Evolutionary conservation across 106 monocot species (phyloP), one percentile per base, ranked within the genome.

Genomic region (Alisma plantagoaquatica): DNA sequence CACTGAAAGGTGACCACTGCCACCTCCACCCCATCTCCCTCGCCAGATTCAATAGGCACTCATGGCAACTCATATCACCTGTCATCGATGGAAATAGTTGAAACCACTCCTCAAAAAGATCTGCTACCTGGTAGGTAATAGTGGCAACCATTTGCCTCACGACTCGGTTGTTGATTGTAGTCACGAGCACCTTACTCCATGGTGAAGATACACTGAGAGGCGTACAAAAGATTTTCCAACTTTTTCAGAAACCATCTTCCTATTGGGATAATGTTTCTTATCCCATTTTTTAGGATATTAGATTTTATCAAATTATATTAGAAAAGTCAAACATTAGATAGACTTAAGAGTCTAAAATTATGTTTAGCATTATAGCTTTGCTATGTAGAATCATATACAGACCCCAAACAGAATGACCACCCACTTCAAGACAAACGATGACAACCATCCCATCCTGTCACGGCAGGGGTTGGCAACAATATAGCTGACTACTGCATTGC

Each of bases 141-240:
- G 1, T 49, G 43, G 15, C 58, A 31, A 7, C 23, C 22, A 22
- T 5, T 26, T 50, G 5, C 33, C 51, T 0, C 43, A 56, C 50
- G 4, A 78, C 68, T 8, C 16, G 19, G 16, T 33, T 17, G 10
- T 20, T 42, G 15, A 63, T 56, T 3, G 78, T 69, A 4, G 73
- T 78, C 12, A 73, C 35, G 1, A 73, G 17, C 21, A 78, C 30
- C 33, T 45, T 68, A 35, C 78, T 73, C 5, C 63, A 68, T 41
- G 27, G 41, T 25, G 30, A 25, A 14, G 41, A 53, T 24, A 11
- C 30, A 19, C 27, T 15, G 15, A 78, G 18, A 4, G 59, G 19
- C 16, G 38, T 35, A 19, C 15, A 42, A 0, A 73, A 22, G 3
- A 4, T 54, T 1, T 53, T 21, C 78, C 73, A 78, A 3, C 31